These are phyloP conservation scores for Phytophthora rubi DNA, from an alignment of 352 stramenopile genomes.

Conservation along the genomic window DNA sequence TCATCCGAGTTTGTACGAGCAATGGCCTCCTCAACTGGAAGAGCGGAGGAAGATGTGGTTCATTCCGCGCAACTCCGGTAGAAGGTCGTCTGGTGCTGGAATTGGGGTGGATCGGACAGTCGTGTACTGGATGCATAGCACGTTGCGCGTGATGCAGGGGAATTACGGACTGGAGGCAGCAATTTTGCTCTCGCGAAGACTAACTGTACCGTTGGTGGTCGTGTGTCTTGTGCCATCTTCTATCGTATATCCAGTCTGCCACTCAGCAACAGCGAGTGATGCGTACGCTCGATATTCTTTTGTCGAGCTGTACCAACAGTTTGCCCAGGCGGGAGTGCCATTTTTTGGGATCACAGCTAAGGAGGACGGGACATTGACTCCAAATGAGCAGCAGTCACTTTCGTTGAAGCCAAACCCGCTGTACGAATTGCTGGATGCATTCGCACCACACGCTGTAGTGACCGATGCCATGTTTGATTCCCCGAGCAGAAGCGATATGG, in stretches of 20 bases:
- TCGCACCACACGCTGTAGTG: slow-evolving; percentile 51
- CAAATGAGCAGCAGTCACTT: slow-evolving; percentile 4
- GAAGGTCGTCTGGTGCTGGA: slow-evolving; percentile 1
- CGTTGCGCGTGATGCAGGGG: slow-evolving; percentile 57
- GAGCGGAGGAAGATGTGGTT: slow-evolving; percentile 56
- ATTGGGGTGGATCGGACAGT: slow-evolving; percentile 33
- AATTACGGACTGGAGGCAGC: slow-evolving; percentile 71
- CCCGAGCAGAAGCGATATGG: slow-evolving; percentile 41
- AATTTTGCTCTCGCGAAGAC: slow-evolving; percentile 49
- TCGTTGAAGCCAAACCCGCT: slow-evolving; percentile 34
- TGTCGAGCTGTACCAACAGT: slow-evolving; percentile 54
- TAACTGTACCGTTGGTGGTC: slow-evolving; percentile 51
- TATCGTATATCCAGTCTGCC: slow-evolving; percentile 60
- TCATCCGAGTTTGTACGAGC: slow-evolving; percentile 35
- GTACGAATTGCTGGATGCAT: slow-evolving; percentile 47
- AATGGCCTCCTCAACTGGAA: slow-evolving; percentile 58
- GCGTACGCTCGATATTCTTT: slow-evolving; percentile 63
- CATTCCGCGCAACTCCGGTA: slow-evolving; percentile 20
- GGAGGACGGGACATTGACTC: slow-evolving; percentile 2
- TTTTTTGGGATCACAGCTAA: slow-evolving; percentile 55
- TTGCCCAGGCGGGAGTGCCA: slow-evolving; percentile 44
- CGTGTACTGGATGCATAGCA: slow-evolving; percentile 79
- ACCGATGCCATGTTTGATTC: slow-evolving; percentile 48
- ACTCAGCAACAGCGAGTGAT: slow-evolving; percentile 62
- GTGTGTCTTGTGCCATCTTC: slow-evolving; percentile 53